Evolutionary conservation across 495 filamentous ascomycete species (phyloP), one percentile per base, ranked within the genome.

Genomic region (Talaromyces borbonicus): DNA sequence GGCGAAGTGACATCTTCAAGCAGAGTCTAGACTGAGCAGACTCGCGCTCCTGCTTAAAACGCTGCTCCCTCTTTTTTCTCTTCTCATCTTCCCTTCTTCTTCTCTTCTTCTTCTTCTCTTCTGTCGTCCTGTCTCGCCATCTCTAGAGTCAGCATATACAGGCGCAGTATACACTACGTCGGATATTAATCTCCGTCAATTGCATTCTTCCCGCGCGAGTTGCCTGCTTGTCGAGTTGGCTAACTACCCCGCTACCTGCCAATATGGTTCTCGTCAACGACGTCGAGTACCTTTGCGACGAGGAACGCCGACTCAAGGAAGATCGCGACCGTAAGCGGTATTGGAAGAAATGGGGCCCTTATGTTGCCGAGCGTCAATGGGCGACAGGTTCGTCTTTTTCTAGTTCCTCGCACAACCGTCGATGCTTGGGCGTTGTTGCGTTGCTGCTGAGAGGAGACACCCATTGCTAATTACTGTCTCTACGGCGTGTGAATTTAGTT

Each of bases 291-390:
- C 73, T 87, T 57, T 84, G 83, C 43, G 77, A 82, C 60, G 90
- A 97, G 67, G 90, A 95, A 70, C 81, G 81, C 61, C 79, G 90
- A 23, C 71, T 97, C 51, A 83, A 83, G 61, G 83, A 95, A 62
- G 92, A 96, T 62, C 74, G 75, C 16, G 76, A 87, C 43, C 78
- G 85, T 32, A 74, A 55, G 35, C 83, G 80, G 57, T 95, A 95
- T 67, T 96, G 90, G 90, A 95, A 96, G 76, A 81, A 79, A 73
- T 96, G 89, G 89, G 90, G 90, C 44, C 68, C 67, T 8, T 71
- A 71, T 47, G 66, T 73, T 20, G 66, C 69, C 4, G 78, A 82
- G 58, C 69, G 88, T 58, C 88, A 95, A 68, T 95, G 88, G 88
- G 87, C 88, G 37, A 94, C 87, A 45, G 83, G 83, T 81, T 65